These are phyloP conservation scores for Phytopythium kandeliae DNA, from an alignment of 352 stramenopile species.

Conservation along the genomic window DNA sequence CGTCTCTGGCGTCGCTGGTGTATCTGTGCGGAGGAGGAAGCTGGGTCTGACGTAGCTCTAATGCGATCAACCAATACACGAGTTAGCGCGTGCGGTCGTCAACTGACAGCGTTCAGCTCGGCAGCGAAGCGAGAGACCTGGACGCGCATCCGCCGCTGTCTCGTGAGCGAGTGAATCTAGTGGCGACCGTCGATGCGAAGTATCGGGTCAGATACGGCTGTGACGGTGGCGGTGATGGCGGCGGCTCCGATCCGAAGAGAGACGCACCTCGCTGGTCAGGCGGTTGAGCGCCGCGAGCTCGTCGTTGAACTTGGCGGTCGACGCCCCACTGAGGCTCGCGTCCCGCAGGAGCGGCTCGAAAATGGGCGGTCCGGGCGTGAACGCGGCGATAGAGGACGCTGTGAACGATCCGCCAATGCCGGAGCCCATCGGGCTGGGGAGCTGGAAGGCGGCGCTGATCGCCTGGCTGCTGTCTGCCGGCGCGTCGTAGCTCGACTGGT, in stretches of 20 bases:
- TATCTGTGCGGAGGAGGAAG: conserved; percentile 25
- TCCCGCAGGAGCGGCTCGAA: conserved; percentile 50
- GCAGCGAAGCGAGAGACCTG: conserved; percentile 9
- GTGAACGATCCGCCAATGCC: not conserved
- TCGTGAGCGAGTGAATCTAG: conserved; percentile 14
- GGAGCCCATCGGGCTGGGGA: not conserved
- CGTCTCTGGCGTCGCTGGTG: not conserved
- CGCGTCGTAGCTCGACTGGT: not conserved
- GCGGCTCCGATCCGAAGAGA: no score
- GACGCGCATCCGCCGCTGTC: conserved; percentile 6
- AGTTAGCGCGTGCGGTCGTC: no score
- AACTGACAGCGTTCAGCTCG: not conserved
- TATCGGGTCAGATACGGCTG: no score
- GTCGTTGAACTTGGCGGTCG: conserved; percentile 29
- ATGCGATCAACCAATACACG: not conserved
- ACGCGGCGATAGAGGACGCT: conserved; percentile 13
- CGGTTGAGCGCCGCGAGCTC: conserved; percentile 31
- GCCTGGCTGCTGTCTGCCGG: not conserved
- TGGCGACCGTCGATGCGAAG: not conserved
- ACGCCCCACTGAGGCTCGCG: conserved; percentile 14
- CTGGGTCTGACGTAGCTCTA: conserved; percentile 27
- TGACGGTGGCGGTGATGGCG: no score
- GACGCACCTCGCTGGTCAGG: conserved; percentile 26
- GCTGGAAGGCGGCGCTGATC: not conserved
- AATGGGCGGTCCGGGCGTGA: conserved; percentile 30